Conservation (phyloP, 192 early-diverging fungal genomes). For the Piromyces finnis region DNA sequence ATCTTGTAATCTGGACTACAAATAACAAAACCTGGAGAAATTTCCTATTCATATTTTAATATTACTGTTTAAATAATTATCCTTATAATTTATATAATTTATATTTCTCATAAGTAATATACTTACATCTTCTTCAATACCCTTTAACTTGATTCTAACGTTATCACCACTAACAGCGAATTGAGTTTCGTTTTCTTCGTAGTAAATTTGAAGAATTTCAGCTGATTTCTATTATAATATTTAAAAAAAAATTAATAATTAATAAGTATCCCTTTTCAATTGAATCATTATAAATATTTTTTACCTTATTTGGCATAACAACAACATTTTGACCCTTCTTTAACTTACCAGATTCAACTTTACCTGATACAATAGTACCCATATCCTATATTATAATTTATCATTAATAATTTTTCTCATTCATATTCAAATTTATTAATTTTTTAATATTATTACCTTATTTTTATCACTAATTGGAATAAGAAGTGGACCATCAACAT, state of each 20-base stretch:
- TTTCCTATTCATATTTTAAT: constrained; percentile 35
- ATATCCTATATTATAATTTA: constrained; percentile 56
- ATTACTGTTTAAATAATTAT: no score
- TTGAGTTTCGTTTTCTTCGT: constrained; percentile 68
- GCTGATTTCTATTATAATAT: constrained; percentile 16
- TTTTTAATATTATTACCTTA: constrained; percentile 24
- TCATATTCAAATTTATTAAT: background rate
- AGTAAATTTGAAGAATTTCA: constrained; percentile 69
- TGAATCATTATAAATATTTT: constrained; percentile 1
- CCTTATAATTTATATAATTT: no score
- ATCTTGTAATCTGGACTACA: constrained; percentile 62
- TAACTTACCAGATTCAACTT: constrained; percentile 85
- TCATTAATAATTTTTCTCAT: no score
- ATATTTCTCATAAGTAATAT: no score
- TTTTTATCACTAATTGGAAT: constrained; percentile 92
- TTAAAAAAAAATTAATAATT: no score
- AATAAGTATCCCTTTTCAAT: no score
- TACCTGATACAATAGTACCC: constrained; percentile 90
- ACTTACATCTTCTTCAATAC: constrained; percentile 78
- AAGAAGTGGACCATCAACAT: constrained; percentile 71
- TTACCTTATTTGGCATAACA: constrained; percentile 85
- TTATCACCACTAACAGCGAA: constrained; percentile 79
- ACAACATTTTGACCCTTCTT: constrained; percentile 71
- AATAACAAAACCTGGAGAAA: constrained; percentile 72
- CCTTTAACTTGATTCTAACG: constrained; percentile 70